These are phyloP conservation scores for Brassica napus DNA, from an alignment of 345 rosid genomes.

Conservation along the genomic window DNA sequence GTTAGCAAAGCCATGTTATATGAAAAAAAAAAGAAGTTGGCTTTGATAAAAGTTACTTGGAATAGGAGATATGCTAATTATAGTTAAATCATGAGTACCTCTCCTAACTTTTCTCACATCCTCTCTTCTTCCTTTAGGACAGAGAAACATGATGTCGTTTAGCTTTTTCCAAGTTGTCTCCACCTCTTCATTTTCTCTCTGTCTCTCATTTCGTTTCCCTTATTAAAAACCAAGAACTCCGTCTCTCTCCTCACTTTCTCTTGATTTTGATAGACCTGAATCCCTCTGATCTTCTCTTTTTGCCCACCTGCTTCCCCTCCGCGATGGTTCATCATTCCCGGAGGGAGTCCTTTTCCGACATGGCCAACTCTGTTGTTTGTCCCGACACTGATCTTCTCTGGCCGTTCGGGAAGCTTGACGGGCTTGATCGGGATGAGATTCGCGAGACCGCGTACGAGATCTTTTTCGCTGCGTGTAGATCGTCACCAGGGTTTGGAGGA, in stretches of 20 bases:
- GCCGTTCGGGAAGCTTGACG: constrained; percentile 69
- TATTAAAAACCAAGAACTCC: constrained; percentile 1
- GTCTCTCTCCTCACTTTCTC: constrained; percentile 2
- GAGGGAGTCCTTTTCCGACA: constrained; percentile 50
- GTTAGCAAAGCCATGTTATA: not conserved
- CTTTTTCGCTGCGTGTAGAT: constrained; percentile 80
- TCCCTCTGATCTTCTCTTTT: not conserved
- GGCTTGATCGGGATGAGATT: constrained; percentile 62
- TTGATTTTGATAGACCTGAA: not conserved
- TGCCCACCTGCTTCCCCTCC: constrained; percentile 17
- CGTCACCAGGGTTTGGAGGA: constrained; percentile 88
- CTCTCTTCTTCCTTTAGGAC: constrained; percentile 20
- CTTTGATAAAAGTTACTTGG: constrained; percentile 4
- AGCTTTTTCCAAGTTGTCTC: constrained; percentile 20
- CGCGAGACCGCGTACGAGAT: constrained; percentile 88
- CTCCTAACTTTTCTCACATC: constrained; percentile 38
- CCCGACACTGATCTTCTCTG: constrained; percentile 57
- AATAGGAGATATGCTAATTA: constrained; percentile 30
- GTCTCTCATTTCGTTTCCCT: constrained; percentile 11
- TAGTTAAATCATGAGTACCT: constrained; percentile 18
- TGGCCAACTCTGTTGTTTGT: constrained; percentile 19
- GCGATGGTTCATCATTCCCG: constrained; percentile 51
- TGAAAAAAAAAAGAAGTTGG: not conserved
- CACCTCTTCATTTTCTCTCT: not conserved
- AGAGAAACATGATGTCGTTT: constrained; percentile 12